A percentile compares a stretch with the other conserved stretches of the same genome.
Evolutionary conservation across 306 rosid species (phyloP).

Genomic region (Mimosa pudica): DNA sequence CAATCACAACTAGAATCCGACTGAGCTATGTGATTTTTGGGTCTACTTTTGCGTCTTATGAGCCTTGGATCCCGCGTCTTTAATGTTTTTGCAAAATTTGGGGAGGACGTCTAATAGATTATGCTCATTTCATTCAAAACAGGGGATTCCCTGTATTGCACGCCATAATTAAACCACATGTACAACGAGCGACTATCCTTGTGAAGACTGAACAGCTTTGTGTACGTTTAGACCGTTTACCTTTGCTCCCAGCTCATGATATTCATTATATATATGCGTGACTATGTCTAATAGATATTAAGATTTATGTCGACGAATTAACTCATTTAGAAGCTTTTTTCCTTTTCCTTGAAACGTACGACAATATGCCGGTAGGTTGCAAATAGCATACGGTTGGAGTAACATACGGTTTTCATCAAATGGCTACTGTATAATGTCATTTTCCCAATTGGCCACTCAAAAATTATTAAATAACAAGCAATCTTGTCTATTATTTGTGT

Average conservation of each 20-base stretch:
- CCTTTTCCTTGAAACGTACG: not conserved
- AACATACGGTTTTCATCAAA: no score
- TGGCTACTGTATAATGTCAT: no score
- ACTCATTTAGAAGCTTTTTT: not conserved
- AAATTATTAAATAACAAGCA: no score
- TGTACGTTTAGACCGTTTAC: not conserved
- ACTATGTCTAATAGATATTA: not conserved
- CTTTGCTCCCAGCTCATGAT: not conserved
- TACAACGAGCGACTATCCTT: slow-evolving; percentile 21
- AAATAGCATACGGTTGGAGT: not conserved
- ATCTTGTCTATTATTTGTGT: not conserved
- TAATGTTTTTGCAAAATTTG: not conserved
- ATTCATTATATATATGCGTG: not conserved
- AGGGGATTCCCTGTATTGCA: slow-evolving; percentile 3
- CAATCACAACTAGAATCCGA: not conserved
- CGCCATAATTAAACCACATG: slow-evolving; percentile 26
- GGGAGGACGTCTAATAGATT: not conserved
- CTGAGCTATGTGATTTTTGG: not conserved
- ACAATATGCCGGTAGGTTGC: not conserved
- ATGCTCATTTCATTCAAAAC: slow-evolving; percentile 17
- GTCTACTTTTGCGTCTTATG: not conserved
- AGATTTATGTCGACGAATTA: not conserved
- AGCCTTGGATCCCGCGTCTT: not conserved
- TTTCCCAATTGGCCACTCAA: no score
- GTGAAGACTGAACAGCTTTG: not conserved